phyloP scores from a whole-genome alignment of 805 yeast genomes.

The Myxozyma sirexii region DNA sequence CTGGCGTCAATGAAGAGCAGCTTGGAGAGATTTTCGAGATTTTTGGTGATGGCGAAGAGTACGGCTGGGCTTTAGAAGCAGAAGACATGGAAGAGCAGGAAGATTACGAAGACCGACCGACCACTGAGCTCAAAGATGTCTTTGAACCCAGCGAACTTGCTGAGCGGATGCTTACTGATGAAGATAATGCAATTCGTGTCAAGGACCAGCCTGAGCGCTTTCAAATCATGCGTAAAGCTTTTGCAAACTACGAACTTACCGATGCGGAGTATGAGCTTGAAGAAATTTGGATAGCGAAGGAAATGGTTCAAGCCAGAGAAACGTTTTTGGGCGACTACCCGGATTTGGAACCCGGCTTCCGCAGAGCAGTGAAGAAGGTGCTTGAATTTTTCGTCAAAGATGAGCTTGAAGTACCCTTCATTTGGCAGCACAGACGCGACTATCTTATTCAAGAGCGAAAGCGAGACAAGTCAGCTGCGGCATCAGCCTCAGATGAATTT shows the following conservation, averaged over 20 bases:
- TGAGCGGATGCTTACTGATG: slow-evolving; percentile 87
- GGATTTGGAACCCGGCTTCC: slow-evolving; percentile 50
- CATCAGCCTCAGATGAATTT: slow-evolving; percentile 27
- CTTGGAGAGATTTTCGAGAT: slow-evolving; percentile 91
- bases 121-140: slow-evolving; percentile 66
- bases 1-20: slow-evolving; percentile 80
- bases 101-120: slow-evolving; percentile 41
- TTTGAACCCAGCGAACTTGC: slow-evolving; percentile 93
- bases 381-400: slow-evolving; percentile 75
- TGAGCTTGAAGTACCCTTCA: slow-evolving; percentile 87
- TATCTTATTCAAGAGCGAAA: slow-evolving; percentile 59
- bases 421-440: slow-evolving; percentile 94
- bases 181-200: slow-evolving; percentile 82
- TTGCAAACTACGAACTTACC: slow-evolving; percentile 63
- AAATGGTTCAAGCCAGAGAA: slow-evolving; percentile 60
- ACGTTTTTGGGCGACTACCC: slow-evolving; percentile 46
- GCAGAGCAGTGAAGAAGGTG: slow-evolving; percentile 68
- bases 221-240: slow-evolving; percentile 71
- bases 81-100: slow-evolving; percentile 63
- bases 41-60: slow-evolving; percentile 95
- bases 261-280: slow-evolving; percentile 72
- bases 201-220: slow-evolving; percentile 91
- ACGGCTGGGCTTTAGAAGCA: slow-evolving; percentile 96
- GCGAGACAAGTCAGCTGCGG: slow-evolving; percentile 41
- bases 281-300: slow-evolving; percentile 76